Evolutionary conservation across 768 basidiomycete species (phyloP).

Genomic region (Russula olivacea): DNA sequence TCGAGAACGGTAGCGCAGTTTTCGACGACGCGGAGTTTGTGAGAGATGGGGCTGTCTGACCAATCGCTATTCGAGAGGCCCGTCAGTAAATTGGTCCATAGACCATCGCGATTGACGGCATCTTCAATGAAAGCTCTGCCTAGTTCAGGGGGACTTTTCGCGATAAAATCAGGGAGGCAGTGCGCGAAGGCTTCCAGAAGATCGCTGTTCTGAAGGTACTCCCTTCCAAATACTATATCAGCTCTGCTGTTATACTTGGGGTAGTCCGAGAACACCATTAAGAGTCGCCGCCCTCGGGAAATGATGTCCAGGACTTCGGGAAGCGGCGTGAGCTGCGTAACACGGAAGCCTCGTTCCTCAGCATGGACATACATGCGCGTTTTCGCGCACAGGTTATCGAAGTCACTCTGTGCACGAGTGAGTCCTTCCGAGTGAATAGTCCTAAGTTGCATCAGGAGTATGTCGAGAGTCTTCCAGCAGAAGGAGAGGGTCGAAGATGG

Average conservation of each 20-base stretch:
- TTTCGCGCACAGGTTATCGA: background rate
- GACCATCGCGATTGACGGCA: background rate
- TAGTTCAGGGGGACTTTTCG: background rate
- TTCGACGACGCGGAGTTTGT: constrained; percentile 5
- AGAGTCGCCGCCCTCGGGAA: constrained; percentile 1
- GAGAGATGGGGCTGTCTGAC: background rate
- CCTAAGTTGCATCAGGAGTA: constrained; percentile 5
- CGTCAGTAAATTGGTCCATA: constrained; percentile 7
- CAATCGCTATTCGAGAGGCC: background rate
- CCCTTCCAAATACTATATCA: constrained; percentile 9
- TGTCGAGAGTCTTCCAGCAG: constrained; percentile 13
- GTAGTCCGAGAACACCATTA: background rate
- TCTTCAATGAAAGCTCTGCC: background rate
- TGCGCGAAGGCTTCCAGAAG: constrained; percentile 5
- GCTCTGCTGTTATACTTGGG: constrained; percentile 3
- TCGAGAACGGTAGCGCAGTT: constrained; percentile 9
- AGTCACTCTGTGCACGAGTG: background rate
- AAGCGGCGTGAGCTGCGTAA: background rate
- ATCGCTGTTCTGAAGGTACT: constrained; percentile 1
- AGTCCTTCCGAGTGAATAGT: background rate
- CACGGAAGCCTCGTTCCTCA: constrained; percentile 3
- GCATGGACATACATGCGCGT: background rate
- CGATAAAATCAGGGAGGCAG: constrained; percentile 5
- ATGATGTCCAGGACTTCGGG: constrained; percentile 3
- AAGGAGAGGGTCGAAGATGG: background rate